These are phyloP conservation scores for Penicillium paradoxum DNA, from an alignment of 495 filamentous ascomycete genomes.

Conservation along the genomic window DNA sequence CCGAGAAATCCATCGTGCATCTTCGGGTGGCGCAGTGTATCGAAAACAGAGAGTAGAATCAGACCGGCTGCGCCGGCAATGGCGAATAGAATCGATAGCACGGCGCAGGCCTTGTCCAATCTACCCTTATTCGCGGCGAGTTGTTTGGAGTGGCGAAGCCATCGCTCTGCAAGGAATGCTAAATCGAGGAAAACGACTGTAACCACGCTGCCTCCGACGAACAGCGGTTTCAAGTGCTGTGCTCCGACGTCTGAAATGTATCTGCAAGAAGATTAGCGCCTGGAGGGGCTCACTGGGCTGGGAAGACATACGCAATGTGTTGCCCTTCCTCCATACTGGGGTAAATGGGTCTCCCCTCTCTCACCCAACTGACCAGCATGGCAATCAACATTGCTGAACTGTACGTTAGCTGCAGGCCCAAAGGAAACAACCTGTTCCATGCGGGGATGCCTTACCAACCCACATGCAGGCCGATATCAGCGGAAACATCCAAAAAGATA, in stretches of 20 bases:
- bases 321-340: constrained; percentile 59
- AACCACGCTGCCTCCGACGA: constrained; percentile 72
- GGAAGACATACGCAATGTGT: constrained; percentile 61
- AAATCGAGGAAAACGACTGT: constrained; percentile 83
- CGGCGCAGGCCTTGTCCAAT: constrained; percentile 65
- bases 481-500: constrained; percentile 71
- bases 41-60: constrained; percentile 79
- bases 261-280: constrained; percentile 12
- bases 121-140: constrained; percentile 63
- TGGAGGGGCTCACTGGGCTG: neutral
- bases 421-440: constrained; percentile 23
- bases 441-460: constrained; percentile 51
- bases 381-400: constrained; percentile 57
- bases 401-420: neutral
- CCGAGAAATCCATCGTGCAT: constrained; percentile 74
- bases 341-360: constrained; percentile 57
- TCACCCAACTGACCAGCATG: constrained; percentile 67
- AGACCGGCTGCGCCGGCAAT: constrained; percentile 72
- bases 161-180: constrained; percentile 74
- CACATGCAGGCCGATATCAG: constrained; percentile 74
- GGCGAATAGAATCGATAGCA: constrained; percentile 65
- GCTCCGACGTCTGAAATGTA: constrained; percentile 81
- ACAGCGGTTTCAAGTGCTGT: constrained; percentile 71
- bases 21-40: constrained; percentile 60
- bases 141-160: constrained; percentile 71